Evolutionary conservation across 148 eudicot species (phyloP).

Genomic region (Cornus florida): DNA sequence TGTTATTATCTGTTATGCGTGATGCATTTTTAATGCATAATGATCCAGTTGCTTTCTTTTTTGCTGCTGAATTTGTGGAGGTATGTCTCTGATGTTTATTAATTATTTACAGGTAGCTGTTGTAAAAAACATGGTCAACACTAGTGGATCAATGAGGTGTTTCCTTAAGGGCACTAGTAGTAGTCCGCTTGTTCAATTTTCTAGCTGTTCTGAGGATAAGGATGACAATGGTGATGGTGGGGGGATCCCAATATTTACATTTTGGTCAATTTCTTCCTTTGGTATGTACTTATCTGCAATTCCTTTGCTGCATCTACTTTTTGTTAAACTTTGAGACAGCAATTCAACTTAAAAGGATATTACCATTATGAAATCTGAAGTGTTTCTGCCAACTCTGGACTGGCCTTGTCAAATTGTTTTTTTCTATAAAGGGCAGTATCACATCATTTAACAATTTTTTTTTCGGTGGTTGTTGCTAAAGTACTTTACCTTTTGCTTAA

Average conservation of each 20-base stretch:
- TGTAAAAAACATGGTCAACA: constrained; percentile 49
- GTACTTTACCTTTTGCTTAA: no score
- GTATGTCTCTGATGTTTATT: not conserved
- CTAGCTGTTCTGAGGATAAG: constrained; percentile 43
- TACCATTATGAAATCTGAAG: not conserved
- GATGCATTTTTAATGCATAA: not conserved
- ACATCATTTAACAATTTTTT: not conserved
- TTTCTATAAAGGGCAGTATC: not conserved
- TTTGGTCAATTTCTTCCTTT: constrained; percentile 54
- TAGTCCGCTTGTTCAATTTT: constrained; percentile 61
- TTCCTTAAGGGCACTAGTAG: constrained; percentile 46
- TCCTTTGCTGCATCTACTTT: not conserved
- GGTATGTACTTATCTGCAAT: constrained; percentile 48
- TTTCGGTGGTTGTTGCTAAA: no score
- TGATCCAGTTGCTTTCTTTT: not conserved
- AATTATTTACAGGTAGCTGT: constrained; percentile 49
- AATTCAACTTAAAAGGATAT: not conserved
- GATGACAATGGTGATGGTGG: constrained; percentile 87
- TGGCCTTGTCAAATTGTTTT: not conserved
- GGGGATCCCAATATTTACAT: constrained; percentile 68
- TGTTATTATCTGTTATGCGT: not conserved
- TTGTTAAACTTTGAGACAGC: not conserved
- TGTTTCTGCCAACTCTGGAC: not conserved
- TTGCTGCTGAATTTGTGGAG: not conserved
- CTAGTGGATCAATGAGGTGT: constrained; percentile 74